Evolutionary conservation across 2,329 filamentous ascomycete species (phyloP).

Genomic region (Lasiodiplodia citricola): DNA sequence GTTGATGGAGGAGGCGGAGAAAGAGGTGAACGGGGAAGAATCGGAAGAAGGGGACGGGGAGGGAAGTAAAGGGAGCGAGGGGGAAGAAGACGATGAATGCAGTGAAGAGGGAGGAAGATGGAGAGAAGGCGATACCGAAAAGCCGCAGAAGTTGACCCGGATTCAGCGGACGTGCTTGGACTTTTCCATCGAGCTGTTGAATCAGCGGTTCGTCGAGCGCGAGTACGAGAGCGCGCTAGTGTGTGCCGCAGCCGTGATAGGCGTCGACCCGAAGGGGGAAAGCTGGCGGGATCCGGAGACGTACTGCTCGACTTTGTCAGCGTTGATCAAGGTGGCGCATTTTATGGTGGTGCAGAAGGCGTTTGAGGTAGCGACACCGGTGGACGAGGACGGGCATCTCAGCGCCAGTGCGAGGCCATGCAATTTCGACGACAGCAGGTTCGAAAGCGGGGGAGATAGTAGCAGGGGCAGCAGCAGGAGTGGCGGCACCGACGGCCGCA

Average conservation of each 20-base stretch:
- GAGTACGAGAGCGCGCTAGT: constrained; percentile 34
- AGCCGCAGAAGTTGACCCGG: constrained; percentile 29
- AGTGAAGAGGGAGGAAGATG: background rate
- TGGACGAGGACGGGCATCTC: background rate
- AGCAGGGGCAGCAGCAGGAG: constrained; percentile 25
- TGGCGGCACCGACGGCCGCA: background rate
- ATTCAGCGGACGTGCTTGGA: constrained; percentile 24
- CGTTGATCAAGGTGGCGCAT: constrained; percentile 29
- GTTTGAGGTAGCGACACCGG: constrained; percentile 26
- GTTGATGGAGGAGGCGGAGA: background rate
- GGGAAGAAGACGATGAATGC: constrained; percentile 1
- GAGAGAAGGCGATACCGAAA: constrained; percentile 20
- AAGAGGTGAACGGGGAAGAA: background rate
- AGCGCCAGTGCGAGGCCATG: background rate
- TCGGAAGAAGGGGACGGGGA: background rate
- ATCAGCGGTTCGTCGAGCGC: background rate
- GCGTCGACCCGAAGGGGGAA: constrained; percentile 28
- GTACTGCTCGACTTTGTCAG: constrained; percentile 26
- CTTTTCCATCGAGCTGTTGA: constrained; percentile 27
- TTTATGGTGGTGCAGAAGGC: constrained; percentile 34
- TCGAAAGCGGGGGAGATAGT: constrained; percentile 23
- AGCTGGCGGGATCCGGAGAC: constrained; percentile 30
- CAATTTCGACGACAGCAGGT: background rate
- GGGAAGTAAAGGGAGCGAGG: background rate
- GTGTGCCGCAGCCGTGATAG: constrained; percentile 32